Evolutionary conservation across 306 rosid genomes (phyloP), one percentile per base, ranked within the genome.

Genomic region (Elaeagnus macrophylla): DNA sequence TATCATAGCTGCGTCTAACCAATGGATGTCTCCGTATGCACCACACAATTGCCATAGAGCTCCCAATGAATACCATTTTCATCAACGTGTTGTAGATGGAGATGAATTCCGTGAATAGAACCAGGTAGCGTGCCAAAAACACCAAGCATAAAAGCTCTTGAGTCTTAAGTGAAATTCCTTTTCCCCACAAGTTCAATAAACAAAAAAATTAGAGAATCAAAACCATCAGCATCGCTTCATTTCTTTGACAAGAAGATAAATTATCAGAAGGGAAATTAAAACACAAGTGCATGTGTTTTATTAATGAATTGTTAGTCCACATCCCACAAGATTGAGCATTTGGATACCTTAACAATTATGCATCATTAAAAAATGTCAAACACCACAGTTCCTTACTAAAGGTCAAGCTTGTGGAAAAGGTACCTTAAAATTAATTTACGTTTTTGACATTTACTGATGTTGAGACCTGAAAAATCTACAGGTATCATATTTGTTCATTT

Each of bases 81-180:
- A 91, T 87, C 61, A 75, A 56, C 12, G 85, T 74, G 65, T 91
- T 91, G 58, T 91, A 91, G 12, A 91, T 20, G 17, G 96, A 91
- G 56, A 84, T 38, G 67, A 84, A 87, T 10, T 78, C 89, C 36
- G 95, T 84, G 75, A 91, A 80, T 43, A 91, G 77, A 77, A 84
- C 93, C 93, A 91, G 13, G 65, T 91, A 91, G 52, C 96, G 95
- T 32, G 93, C 65, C 74, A 91, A 18, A 62, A 91, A 91, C 60
- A 91, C 96, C 16, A 84, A 48, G 6, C 87, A 94, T 15, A 82
- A 82, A 1, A 91, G 85, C 72, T 87, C 96, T 78, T 91, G 99
- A n/a, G 99, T 87, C 77, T 91, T 91, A 0, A 81, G 87, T 39
- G 99, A 91, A 76, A 91, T 60, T 50, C 99, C 99, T 91, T 13